Conservation (phyloP, 352 stramenopile genomes). For the Globisporangium barbulae region DNA sequence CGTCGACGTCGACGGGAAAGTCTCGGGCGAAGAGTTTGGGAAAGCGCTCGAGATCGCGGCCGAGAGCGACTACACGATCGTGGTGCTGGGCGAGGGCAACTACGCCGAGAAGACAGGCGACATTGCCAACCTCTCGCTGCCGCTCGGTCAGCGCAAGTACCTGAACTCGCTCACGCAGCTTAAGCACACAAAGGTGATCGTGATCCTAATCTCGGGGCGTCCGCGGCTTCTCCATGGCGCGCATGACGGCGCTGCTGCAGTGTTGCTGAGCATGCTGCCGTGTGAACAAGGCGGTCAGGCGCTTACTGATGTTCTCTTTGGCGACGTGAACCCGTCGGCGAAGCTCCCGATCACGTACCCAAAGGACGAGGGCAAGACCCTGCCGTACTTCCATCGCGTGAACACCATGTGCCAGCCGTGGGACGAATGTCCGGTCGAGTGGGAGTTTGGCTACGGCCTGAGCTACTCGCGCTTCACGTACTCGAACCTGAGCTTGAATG, state of each 20-base stretch:
- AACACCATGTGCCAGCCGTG: slow-evolving; percentile 56
- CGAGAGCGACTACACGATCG: slow-evolving; percentile 67
- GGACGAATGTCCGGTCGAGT: slow-evolving; percentile 53
- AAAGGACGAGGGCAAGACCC: slow-evolving; percentile 30
- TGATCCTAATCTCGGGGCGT: slow-evolving; percentile 65
- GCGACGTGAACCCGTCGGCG: slow-evolving; percentile 63
- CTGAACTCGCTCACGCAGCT: slow-evolving; percentile 48
- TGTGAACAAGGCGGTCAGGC: slow-evolving; percentile 79
- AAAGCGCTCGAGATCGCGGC: slow-evolving; percentile 37
- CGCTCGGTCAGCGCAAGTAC: slow-evolving; percentile 55
- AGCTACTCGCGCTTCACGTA: slow-evolving; percentile 71
- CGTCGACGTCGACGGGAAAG: slow-evolving; percentile 46
- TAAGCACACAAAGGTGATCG: slow-evolving; percentile 62
- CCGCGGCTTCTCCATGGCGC: slow-evolving; percentile 51
- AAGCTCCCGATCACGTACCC: slow-evolving; percentile 82
- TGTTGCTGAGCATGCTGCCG: slow-evolving; percentile 69
- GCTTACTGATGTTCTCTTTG: slow-evolving; percentile 64
- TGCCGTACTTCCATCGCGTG: slow-evolving; percentile 72
- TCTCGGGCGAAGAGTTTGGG: slow-evolving; percentile 33
- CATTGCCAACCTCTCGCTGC: slow-evolving; percentile 53
- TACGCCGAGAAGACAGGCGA: slow-evolving; percentile 85
- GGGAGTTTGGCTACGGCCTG: slow-evolving; percentile 61
- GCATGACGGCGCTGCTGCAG: slow-evolving; percentile 43
- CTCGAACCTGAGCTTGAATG: slow-evolving; percentile 41
- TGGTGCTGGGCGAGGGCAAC: slow-evolving; percentile 68